Evolutionary conservation across 2,329 filamentous ascomycete species (phyloP).

Genomic region (Lecanicillium sp.): DNA sequence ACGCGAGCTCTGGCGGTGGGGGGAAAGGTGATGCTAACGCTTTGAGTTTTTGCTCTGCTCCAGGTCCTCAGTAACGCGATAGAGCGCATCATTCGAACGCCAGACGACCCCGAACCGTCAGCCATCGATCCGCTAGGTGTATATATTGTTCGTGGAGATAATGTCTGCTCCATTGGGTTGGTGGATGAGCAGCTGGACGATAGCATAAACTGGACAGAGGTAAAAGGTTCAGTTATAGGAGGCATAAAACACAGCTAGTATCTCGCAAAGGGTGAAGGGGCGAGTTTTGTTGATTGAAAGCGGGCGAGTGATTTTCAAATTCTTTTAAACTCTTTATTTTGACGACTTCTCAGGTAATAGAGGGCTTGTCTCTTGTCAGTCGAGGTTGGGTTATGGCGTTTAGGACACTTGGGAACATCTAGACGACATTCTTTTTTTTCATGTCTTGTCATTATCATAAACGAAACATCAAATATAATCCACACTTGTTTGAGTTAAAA

Average conservation of each 20-base stretch:
- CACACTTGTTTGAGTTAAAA: too few relatives aligned
- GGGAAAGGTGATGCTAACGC: slow-evolving; percentile 1
- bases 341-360: neutral
- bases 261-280: slow-evolving; percentile 2
- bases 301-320: neutral
- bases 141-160: slow-evolving; percentile 89
- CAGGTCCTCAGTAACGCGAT: slow-evolving; percentile 73
- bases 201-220: slow-evolving; percentile 88
- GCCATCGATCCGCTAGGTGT: slow-evolving; percentile 76
- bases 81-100: slow-evolving; percentile 82
- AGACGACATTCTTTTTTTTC: too few relatives aligned
- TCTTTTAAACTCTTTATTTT: neutral
- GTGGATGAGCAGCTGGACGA: slow-evolving; percentile 84
- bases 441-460: too few relatives aligned
- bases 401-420: neutral
- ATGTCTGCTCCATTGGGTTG: slow-evolving; percentile 81
- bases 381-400: too few relatives aligned
- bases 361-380: neutral
- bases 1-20: too few relatives aligned
- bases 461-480: too few relatives aligned
- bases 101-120: slow-evolving; percentile 74
- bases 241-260: slow-evolving; percentile 67
- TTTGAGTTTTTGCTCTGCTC: neutral
- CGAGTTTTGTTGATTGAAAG: slow-evolving; percentile 12
- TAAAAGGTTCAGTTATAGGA: slow-evolving; percentile 76